These are phyloP conservation scores for Coemansia sp. DNA, from an alignment of 192 early-diverging fungal genomes.

Conservation along the genomic window DNA sequence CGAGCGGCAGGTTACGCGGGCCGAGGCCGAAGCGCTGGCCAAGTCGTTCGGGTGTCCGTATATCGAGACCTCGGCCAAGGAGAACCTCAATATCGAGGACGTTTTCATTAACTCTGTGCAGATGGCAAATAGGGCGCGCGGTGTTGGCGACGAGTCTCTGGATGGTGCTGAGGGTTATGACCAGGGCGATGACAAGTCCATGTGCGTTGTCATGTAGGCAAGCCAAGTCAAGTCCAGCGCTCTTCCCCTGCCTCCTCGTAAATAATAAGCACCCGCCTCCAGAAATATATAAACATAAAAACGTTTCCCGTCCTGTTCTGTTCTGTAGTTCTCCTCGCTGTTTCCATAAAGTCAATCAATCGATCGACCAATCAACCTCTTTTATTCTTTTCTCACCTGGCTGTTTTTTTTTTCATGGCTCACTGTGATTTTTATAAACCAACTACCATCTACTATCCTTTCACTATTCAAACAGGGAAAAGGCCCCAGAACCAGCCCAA, in stretches of 20 bases:
- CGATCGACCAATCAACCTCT: neutral
- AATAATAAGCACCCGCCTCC: no score
- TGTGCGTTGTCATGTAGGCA: constrained; percentile 48
- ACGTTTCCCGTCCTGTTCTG: no score
- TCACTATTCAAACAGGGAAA: neutral
- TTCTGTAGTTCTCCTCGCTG: no score
- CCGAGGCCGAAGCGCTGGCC: constrained; percentile 81
- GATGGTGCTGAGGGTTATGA: constrained; percentile 3
- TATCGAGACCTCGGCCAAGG: constrained; percentile 90
- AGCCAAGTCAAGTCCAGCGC: no score
- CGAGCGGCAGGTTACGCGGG: constrained; percentile 66
- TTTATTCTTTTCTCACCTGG: neutral
- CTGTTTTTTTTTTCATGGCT: neutral
- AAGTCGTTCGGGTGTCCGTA: constrained; percentile 80
- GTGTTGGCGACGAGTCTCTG: constrained; percentile 15
- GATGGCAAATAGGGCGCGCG: constrained; percentile 29
- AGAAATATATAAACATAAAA: no score
- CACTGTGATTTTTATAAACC: no score
- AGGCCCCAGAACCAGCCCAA: no score
- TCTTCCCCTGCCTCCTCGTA: no score
- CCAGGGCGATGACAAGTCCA: constrained; percentile 24
- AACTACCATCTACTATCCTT: neutral
- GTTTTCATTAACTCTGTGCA: constrained; percentile 44
- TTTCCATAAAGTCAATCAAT: no score
- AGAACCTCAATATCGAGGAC: constrained; percentile 80